Conservation (phyloP, 2,329 filamentous ascomycete genomes). For the Fusarium praegraminearum region DNA sequence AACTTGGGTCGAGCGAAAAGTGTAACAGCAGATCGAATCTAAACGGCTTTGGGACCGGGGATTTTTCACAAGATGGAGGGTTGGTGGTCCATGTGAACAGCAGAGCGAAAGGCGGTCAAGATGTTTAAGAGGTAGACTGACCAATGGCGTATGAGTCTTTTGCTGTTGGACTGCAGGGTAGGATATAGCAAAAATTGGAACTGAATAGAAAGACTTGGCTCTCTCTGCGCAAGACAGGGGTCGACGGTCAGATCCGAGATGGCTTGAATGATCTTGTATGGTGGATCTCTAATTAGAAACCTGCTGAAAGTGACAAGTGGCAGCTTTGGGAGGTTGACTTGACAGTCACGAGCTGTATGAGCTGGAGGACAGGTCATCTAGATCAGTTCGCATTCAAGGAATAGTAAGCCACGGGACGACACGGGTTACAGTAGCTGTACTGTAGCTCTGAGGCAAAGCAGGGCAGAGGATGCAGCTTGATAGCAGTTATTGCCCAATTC, state of each 20-base stretch:
- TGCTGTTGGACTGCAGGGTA: constrained; percentile 30
- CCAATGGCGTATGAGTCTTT: constrained; percentile 22
- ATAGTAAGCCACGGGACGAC: not conserved
- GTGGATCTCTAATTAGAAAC: constrained; percentile 25
- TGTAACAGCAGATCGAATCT: constrained; percentile 37
- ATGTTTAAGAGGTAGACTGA: not conserved
- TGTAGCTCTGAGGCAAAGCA: constrained; percentile 17
- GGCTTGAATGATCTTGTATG: not conserved
- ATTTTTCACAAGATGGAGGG: constrained; percentile 21
- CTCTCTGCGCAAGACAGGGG: constrained; percentile 6
- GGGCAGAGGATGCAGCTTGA: constrained; percentile 25
- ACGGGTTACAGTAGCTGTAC: not conserved
- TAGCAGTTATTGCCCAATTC: not conserved
- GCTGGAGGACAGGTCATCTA: constrained; percentile 4
- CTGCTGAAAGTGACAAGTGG: constrained; percentile 23
- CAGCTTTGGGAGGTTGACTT: constrained; percentile 6
- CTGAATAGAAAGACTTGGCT: constrained; percentile 16
- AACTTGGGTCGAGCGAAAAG: constrained; percentile 16
- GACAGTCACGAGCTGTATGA: constrained; percentile 6
- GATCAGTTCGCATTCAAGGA: constrained; percentile 6
- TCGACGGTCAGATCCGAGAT: constrained; percentile 18
- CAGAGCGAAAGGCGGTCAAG: constrained; percentile 45
- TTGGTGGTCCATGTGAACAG: constrained; percentile 34
- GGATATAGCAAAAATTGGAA: constrained; percentile 3
- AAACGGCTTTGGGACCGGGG: constrained; percentile 20